phyloP scores from a whole-genome alignment of 176 grass and related monocot species.

The Metroxylon sagu region DNA sequence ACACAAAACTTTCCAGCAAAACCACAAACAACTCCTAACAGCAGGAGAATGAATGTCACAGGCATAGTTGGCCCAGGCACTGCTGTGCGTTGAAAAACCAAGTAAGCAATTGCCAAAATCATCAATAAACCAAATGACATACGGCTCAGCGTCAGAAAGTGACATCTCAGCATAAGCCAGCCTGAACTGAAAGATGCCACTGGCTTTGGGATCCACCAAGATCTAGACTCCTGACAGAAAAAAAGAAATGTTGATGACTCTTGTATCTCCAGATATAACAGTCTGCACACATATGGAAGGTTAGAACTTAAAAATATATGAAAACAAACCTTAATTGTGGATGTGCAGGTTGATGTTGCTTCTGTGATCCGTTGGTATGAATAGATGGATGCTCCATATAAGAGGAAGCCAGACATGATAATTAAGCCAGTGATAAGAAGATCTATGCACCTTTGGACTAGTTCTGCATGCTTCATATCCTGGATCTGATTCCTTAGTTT shows the following conservation, averaged over 20 bases:
- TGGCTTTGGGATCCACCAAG: slow-evolving; percentile 81
- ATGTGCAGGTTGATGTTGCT: slow-evolving; percentile 47
- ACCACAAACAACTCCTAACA: slow-evolving; percentile 71
- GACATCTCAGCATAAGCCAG: slow-evolving; percentile 56
- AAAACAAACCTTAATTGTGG: slow-evolving; percentile 38
- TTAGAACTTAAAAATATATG: slow-evolving; percentile 1
- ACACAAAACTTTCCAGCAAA: slow-evolving; percentile 66
- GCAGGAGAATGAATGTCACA: slow-evolving; percentile 66
- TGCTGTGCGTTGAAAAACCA: slow-evolving; percentile 53
- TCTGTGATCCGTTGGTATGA: slow-evolving; percentile 77
- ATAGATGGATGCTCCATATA: slow-evolving; percentile 64
- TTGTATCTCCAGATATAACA: not conserved
- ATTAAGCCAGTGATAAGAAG: slow-evolving; percentile 73
- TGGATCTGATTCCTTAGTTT: slow-evolving; percentile 73
- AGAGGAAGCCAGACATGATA: slow-evolving; percentile 66
- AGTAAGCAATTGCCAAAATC: slow-evolving; percentile 64
- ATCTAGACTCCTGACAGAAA: slow-evolving; percentile 53
- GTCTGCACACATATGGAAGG: too few relatives aligned
- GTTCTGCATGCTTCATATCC: slow-evolving; percentile 50
- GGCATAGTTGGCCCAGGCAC: slow-evolving; percentile 59
- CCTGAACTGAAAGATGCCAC: slow-evolving; percentile 64
- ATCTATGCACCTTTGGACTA: slow-evolving; percentile 66
- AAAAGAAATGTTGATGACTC: not conserved
- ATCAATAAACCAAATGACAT: slow-evolving; percentile 79
- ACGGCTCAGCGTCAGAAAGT: slow-evolving; percentile 45